Conservation (phyloP, 768 basidiomycete genomes). For the Naematelia aurantialba region DNA sequence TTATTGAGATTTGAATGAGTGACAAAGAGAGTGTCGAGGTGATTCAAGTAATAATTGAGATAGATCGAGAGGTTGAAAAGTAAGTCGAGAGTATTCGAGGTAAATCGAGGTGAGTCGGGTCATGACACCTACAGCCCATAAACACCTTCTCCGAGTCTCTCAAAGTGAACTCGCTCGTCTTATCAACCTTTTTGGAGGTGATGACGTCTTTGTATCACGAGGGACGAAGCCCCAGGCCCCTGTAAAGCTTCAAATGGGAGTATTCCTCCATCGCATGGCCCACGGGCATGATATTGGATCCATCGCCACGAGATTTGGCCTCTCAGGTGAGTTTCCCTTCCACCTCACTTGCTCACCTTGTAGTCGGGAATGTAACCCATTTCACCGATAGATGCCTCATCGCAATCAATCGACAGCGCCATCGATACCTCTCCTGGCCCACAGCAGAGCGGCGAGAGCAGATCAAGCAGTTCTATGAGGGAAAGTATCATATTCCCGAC, state of each 20-base stretch:
- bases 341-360: background rate
- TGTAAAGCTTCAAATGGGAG: no score
- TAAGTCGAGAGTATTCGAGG: no score
- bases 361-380: background rate
- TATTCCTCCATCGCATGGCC: constrained; percentile 5
- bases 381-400: background rate
- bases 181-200: constrained; percentile 6
- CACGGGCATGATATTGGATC: background rate
- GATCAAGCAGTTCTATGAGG: no score
- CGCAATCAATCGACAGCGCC: background rate
- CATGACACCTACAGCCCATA: no score
- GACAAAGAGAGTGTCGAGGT: no score
- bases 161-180: constrained; percentile 2
- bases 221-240: constrained; percentile 4
- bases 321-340: background rate
- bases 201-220: background rate
- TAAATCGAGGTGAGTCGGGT: no score
- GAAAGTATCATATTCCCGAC: constrained; percentile 3
- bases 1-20: no score
- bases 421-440: background rate
- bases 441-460: background rate
- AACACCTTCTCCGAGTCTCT: constrained; percentile 5
- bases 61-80: no score
- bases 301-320: background rate
- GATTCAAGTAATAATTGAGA: no score